Evolutionary conservation across 2,329 filamentous ascomycete species (phyloP).

Genomic region (Sclerotinia trifoliorum): DNA sequence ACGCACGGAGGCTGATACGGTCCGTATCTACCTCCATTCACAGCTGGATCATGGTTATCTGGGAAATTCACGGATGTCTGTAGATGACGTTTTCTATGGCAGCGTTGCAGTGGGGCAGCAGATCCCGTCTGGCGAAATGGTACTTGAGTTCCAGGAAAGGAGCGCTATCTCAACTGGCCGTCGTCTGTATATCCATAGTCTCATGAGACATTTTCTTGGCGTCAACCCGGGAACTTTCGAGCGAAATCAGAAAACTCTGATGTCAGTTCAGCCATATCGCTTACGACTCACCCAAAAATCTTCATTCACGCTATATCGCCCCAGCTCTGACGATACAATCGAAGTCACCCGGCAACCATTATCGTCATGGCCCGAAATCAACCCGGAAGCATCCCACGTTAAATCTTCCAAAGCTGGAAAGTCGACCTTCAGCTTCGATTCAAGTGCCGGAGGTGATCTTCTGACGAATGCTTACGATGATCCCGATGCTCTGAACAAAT

Average conservation of each 20-base stretch:
- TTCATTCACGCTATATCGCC: constrained; percentile 40
- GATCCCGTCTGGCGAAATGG: constrained; percentile 34
- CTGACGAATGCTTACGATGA: constrained; percentile 29
- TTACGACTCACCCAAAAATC: constrained; percentile 33
- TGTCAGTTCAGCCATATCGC: constrained; percentile 37
- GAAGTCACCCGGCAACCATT: constrained; percentile 35
- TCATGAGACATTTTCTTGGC: constrained; percentile 46
- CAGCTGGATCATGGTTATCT: constrained; percentile 40
- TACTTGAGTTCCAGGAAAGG: constrained; percentile 33
- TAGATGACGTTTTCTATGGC: constrained; percentile 46
- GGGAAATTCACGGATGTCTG: constrained; percentile 41
- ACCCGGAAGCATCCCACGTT: constrained; percentile 23
- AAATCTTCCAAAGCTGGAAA: neutral
- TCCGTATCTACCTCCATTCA: constrained; percentile 7
- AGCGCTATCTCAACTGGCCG: constrained; percentile 45
- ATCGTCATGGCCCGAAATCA: constrained; percentile 38
- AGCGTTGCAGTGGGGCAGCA: constrained; percentile 35
- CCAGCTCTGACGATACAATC: constrained; percentile 26
- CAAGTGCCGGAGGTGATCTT: neutral
- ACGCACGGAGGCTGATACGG: constrained; percentile 31
- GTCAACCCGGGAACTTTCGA: constrained; percentile 25
- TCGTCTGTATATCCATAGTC: constrained; percentile 45
- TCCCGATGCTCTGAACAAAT: constrained; percentile 42
- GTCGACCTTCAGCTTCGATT: constrained; percentile 26
- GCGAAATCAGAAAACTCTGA: constrained; percentile 27